These are phyloP conservation scores for Hydnum rufescens DNA, from an alignment of 768 basidiomycete species.

Conservation along the genomic window DNA sequence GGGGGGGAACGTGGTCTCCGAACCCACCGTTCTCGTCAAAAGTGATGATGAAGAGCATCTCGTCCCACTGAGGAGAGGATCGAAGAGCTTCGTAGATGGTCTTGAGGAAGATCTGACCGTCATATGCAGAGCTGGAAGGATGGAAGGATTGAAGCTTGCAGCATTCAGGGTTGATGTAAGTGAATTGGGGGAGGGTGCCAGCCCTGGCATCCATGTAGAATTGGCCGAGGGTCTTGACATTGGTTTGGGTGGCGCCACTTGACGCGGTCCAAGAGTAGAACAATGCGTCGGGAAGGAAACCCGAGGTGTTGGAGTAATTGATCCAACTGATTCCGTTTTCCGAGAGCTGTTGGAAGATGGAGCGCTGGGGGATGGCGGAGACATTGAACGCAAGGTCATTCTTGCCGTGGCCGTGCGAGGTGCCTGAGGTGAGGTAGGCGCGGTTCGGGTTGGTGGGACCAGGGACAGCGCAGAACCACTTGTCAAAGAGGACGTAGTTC, in stretches of 20 bases:
- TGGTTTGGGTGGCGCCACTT: too few species aligned
- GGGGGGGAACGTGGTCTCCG: conserved; percentile 19
- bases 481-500: conserved; percentile 17
- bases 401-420: conserved; percentile 16
- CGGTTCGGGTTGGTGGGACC: conserved; percentile 20
- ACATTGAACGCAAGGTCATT: conserved; percentile 15
- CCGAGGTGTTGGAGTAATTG: too few species aligned
- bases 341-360: too few species aligned
- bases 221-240: too few species aligned
- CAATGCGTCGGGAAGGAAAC: too few species aligned
- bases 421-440: conserved; percentile 15
- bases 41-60: conserved; percentile 18
- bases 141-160: conserved; percentile 14
- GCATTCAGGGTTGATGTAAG: too few species aligned
- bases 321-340: too few species aligned
- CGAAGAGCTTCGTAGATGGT: conserved; percentile 19
- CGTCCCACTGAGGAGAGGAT: conserved; percentile 16
- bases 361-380: conserved; percentile 10
- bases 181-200: too few species aligned
- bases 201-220: too few species aligned
- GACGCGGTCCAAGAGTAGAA: too few species aligned
- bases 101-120: conserved; percentile 17
- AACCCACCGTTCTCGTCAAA: conserved; percentile 20
- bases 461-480: conserved; percentile 18
- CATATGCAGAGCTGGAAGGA: conserved; percentile 14